These are phyloP conservation scores for Aspergillus piperis DNA, from an alignment of 2,329 filamentous ascomycete genomes.

Conservation along the genomic window DNA sequence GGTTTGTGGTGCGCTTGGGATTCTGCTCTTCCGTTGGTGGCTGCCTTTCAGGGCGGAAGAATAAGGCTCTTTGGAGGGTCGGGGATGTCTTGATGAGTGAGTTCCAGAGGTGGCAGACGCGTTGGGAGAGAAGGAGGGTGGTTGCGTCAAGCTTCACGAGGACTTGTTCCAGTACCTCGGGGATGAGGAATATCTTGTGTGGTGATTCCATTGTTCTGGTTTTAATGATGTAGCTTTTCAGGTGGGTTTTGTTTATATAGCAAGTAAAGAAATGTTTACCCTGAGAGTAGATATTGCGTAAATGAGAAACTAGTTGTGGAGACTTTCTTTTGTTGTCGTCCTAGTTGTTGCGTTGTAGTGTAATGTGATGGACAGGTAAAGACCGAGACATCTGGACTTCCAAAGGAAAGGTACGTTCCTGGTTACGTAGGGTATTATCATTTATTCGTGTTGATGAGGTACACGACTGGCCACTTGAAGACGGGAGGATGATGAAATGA, in stretches of 20 bases:
- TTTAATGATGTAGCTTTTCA: background rate
- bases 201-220: background rate
- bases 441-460: no score
- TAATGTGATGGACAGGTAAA: no score
- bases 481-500: no score
- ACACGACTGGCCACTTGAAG: no score
- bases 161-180: background rate
- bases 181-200: background rate
- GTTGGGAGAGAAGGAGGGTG: background rate
- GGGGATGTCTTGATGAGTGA: background rate
- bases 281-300: no score
- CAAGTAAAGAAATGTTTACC: no score
- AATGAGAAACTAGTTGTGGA: no score
- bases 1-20: slow-evolving; percentile 32
- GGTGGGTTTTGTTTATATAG: background rate
- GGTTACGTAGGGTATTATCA: no score
- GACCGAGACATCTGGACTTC: no score
- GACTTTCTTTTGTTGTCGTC: no score
- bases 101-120: background rate
- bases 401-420: no score
- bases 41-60: slow-evolving; percentile 6
- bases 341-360: no score
- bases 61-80: background rate
- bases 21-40: background rate
- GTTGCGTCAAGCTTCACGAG: background rate